Percentiles rank a stretch among this genome's conserved stretches.
These are phyloP conservation scores for Hyaloperonospora brassicae DNA, from an alignment of 352 stramenopile genomes.

Conservation along the genomic window DNA sequence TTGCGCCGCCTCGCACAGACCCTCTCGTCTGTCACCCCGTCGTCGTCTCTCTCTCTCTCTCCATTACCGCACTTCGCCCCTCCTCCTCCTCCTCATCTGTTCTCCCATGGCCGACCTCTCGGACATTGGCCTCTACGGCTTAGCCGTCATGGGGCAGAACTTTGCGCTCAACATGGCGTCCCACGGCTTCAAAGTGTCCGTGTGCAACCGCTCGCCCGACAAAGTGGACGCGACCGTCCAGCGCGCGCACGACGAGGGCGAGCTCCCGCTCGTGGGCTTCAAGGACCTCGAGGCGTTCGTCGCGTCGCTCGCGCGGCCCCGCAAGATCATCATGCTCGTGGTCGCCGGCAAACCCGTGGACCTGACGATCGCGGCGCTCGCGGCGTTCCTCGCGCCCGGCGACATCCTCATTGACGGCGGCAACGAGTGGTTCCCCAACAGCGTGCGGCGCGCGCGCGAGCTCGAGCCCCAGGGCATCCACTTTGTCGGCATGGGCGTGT, in stretches of 20 bases:
- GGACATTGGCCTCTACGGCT: slow-evolving; percentile 85
- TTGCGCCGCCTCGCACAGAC: slow-evolving; percentile 16
- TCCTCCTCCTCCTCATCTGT: too few species aligned
- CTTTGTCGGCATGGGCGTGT: slow-evolving; percentile 98
- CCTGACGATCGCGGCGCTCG: slow-evolving; percentile 81
- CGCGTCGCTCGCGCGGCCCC: slow-evolving; percentile 87
- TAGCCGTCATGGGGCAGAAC: slow-evolving; percentile 97
- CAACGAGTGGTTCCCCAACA: slow-evolving; percentile 99
- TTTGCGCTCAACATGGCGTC: slow-evolving; percentile 98
- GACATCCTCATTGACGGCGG: slow-evolving; percentile 98
- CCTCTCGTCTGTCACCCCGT: neutral
- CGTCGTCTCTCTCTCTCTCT: neutral
- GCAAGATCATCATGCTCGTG: slow-evolving; percentile 98
- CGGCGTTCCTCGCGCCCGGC: slow-evolving; percentile 85
- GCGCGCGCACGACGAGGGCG: slow-evolving; percentile 91
- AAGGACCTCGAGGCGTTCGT: slow-evolving; percentile 92
- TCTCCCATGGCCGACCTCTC: slow-evolving; percentile 53
- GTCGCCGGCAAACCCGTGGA: slow-evolving; percentile 96
- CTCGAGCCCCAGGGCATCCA: slow-evolving; percentile 93
- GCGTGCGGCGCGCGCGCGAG: slow-evolving; percentile 88
- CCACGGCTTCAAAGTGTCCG: slow-evolving; percentile 94
- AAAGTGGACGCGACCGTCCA: slow-evolving; percentile 96
- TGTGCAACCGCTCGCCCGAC: slow-evolving; percentile 94
- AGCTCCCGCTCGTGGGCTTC: slow-evolving; percentile 90
- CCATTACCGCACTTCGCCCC: neutral